Base-by-base conservation (phyloP, 331 rosid species). In the Malus hybrid region DNA sequence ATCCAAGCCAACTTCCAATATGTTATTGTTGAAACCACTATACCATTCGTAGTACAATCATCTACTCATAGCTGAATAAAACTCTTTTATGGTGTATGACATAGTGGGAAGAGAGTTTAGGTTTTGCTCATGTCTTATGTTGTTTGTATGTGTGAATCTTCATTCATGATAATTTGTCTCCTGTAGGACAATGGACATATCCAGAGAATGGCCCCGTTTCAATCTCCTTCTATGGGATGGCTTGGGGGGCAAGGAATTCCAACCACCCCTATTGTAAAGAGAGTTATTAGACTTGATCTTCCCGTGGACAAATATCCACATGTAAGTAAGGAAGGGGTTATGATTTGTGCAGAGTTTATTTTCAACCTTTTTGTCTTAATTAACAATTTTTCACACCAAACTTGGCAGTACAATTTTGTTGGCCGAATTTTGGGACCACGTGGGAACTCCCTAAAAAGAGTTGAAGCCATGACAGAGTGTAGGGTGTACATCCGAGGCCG, bases 391-490 rank as follows among this genome's bases (percentile, higher is more conserved):
- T 76, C 48, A 71, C 81, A 80, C 72, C 80, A 81, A 74, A 72
- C 84, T 80, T 80, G 77, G 86, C 92, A 93, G 98, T 93, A 88
- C 83, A 93, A 93, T 87, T 93, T 93, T 79, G 98, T 93, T 73
- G 98, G 98, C 76, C 96, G 97, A 76, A 91, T 93, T 85, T 75
- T 93, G 80, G 97, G 98, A 59, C 98, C 98, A 16, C 97, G 97
- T 9, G 98, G 98, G 28, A 93, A 93, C 82, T 93, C 98, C 36
- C 76, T 93, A 83, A 93, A 93, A 87, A 89, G 98, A 80, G 97
- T 93, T 74, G 98, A 93, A 86, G 97, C 97, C 76, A 77, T 91
- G 84, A 89, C 98, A 20, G 97, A 88, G 74, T 93, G 98, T 73
- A 86, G 97, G 90, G 93, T 93, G 78, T 93, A 88, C 83, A 93